These are phyloP conservation scores for Fusarium succisae DNA, from an alignment of 2,329 filamentous ascomycete genomes.

Conservation along the genomic window DNA sequence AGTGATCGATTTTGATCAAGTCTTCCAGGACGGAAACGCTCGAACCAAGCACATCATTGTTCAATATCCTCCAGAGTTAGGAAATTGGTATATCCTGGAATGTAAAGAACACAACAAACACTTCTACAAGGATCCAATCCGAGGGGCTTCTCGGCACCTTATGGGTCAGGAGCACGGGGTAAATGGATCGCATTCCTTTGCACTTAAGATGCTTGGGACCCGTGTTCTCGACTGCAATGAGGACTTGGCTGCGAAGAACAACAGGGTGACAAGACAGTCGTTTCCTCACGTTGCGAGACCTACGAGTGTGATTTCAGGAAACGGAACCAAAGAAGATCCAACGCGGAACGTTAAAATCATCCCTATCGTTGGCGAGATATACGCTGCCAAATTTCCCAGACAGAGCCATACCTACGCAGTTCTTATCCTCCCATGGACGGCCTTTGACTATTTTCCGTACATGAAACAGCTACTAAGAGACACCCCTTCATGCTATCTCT, in stretches of 20 bases:
- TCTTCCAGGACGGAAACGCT: constrained; percentile 13
- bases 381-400: accelerated
- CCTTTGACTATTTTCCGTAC: background rate
- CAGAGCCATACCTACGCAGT: background rate
- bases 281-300: accelerated
- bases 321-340: accelerated
- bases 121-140: background rate
- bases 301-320: no score
- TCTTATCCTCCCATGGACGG: background rate
- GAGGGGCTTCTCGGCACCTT: background rate
- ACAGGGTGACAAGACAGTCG: background rate
- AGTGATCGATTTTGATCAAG: background rate
- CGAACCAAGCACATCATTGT: background rate
- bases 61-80: background rate
- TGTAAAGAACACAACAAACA: constrained; percentile 1
- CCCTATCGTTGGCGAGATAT: background rate
- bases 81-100: constrained; percentile 11
- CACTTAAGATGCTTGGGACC: background rate
- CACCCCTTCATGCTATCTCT: background rate
- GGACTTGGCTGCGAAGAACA: background rate
- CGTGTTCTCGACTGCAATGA: background rate
- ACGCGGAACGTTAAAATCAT: accelerated
- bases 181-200: accelerated
- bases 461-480: background rate
- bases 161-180: accelerated